Evolutionary conservation across 2,329 filamentous ascomycete species (phyloP).

Genomic region (Dothiorella sarmentorum): DNA sequence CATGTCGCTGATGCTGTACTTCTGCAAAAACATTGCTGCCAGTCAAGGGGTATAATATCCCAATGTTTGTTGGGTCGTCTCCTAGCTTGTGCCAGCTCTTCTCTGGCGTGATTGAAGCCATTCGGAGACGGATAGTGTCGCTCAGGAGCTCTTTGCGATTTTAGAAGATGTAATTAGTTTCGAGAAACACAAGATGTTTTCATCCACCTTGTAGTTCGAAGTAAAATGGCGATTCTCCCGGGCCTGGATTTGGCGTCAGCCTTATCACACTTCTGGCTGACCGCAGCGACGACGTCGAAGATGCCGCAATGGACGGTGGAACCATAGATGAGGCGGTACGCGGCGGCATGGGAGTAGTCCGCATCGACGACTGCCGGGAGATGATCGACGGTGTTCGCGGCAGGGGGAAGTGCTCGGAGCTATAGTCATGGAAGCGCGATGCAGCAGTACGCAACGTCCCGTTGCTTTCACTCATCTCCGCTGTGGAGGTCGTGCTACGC

Average conservation of each 20-base stretch:
- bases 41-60: too few species aligned
- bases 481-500: conserved; percentile 10
- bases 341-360: conserved; percentile 1
- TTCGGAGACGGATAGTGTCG: too few species aligned
- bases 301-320: background rate
- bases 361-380: background rate
- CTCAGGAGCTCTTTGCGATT: too few species aligned
- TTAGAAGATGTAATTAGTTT: too few species aligned
- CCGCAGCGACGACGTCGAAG: conserved; percentile 1
- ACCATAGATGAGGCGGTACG: background rate
- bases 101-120: too few species aligned
- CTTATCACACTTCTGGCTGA: conserved; percentile 16
- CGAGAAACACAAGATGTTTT: background rate
- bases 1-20: background rate
- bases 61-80: background rate
- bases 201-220: conserved; percentile 14
- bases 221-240: conserved; percentile 12
- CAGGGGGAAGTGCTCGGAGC: background rate
- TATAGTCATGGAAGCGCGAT: conserved; percentile 1
- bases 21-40: background rate
- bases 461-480: conserved; percentile 5
- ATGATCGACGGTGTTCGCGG: background rate
- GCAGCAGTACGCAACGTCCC: conserved; percentile 13
- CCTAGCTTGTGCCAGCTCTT: background rate
- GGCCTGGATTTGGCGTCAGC: conserved; percentile 13